A percentile compares a stretch with the other conserved stretches of the same genome.
These are phyloP conservation scores for Gossypium trilobum DNA, from an alignment of 441 rosid species.

Conservation along the genomic window DNA sequence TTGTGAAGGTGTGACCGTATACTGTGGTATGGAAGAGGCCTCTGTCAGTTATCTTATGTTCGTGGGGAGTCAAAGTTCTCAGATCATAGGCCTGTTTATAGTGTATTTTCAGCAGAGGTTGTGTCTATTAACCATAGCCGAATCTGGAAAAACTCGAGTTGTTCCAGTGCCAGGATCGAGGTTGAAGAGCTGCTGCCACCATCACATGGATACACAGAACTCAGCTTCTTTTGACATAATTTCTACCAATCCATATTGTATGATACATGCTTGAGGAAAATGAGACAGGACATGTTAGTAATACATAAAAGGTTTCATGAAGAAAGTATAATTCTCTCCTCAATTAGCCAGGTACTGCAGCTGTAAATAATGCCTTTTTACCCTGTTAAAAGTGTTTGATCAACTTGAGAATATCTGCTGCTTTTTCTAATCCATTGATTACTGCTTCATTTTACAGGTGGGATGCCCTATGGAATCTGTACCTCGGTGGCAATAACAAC, in stretches of 20 bases:
- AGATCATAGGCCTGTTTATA: conserved; percentile 92
- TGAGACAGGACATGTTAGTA: conserved; percentile 14
- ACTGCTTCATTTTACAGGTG: conserved; percentile 30
- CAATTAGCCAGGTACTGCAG: conserved; percentile 21
- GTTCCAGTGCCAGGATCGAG: conserved; percentile 67
- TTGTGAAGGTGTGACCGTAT: conserved; percentile 71
- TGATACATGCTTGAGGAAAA: neutral
- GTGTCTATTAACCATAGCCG: conserved; percentile 51
- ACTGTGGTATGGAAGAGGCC: conserved; percentile 85
- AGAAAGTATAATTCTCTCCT: neutral
- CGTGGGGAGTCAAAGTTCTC: conserved; percentile 96
- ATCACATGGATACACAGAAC: conserved; percentile 43
- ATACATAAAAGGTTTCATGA: neutral
- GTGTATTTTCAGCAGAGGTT: conserved; percentile 47
- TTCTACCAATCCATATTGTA: neutral
- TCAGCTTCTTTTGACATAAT: conserved; percentile 37
- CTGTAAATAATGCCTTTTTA: conserved; percentile 21
- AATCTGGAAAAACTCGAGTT: conserved; percentile 60
- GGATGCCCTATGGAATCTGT: conserved; percentile 17
- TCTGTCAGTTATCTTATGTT: conserved; percentile 72
- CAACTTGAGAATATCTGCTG: conserved; percentile 14
- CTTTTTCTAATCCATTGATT: conserved; percentile 13
- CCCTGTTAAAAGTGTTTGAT: conserved; percentile 12
- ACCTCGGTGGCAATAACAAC: conserved; percentile 21
- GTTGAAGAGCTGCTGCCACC: conserved; percentile 79